A percentile compares a stretch with the other conserved stretches of the same genome.
Evolutionary conservation across 1,284 basidiomycete genomes (phyloP).

Genomic region (Lentinula novae-zelandiae): DNA sequence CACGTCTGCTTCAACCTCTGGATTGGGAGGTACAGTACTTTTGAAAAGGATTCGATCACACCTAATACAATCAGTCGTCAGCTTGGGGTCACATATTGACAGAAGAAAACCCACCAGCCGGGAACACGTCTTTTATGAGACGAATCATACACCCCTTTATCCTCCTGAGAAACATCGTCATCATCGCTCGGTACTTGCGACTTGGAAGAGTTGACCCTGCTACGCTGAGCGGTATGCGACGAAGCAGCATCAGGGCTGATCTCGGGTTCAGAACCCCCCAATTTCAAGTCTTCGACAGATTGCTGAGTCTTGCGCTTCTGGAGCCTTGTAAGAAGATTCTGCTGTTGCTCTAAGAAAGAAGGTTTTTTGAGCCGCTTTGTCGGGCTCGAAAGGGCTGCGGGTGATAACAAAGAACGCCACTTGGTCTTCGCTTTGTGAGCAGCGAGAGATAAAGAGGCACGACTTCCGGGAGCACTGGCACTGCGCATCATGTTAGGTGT

Average conservation of each 20-base stretch:
- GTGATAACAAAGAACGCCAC: conserved; percentile 48
- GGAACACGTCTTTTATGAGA: conserved; percentile 79
- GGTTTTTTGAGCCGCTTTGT: conserved; percentile 28
- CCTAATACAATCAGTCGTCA: conserved; percentile 33
- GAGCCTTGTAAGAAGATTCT: conserved; percentile 13
- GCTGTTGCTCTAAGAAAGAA: conserved; percentile 11
- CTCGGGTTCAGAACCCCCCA: background rate
- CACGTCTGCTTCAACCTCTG: conserved; percentile 34
- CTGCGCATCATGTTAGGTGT: conserved; percentile 23
- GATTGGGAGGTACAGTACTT: conserved; percentile 53
- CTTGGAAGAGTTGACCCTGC: conserved; percentile 35
- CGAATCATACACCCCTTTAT: conserved; percentile 70
- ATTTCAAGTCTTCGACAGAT: conserved; percentile 4
- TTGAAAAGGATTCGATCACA: conserved; percentile 81
- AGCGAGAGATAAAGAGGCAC: conserved; percentile 38
- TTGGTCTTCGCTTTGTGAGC: conserved; percentile 58
- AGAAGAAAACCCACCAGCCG: conserved; percentile 54
- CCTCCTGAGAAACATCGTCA: conserved; percentile 36
- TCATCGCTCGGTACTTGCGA: conserved; percentile 25
- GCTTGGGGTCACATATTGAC: background rate
- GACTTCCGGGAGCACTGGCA: conserved; percentile 29
- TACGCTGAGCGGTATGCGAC: conserved; percentile 24
- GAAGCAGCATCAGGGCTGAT: conserved; percentile 27
- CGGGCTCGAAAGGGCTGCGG: conserved; percentile 31
- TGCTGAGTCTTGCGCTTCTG: conserved; percentile 4